Percentiles rank a stretch among this genome's conserved stretches.
Evolutionary conservation across 2,329 filamentous ascomycete genomes (phyloP).

Genomic region (Trematosphaeria pertusa): DNA sequence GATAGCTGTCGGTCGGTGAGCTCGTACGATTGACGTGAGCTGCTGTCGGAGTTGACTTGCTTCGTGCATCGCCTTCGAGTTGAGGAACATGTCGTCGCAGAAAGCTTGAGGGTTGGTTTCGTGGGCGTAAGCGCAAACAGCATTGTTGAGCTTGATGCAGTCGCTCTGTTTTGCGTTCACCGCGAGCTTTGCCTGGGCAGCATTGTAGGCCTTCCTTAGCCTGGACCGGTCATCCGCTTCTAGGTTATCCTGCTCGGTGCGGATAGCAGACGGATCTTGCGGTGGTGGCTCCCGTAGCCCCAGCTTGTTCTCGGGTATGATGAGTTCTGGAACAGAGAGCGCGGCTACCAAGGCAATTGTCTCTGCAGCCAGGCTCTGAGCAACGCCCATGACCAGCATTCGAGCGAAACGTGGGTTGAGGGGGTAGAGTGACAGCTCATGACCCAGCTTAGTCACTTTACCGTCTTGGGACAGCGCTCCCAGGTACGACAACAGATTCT

Average conservation of each 20-base stretch:
- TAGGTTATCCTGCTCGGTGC: conserved; percentile 70
- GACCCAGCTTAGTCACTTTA: conserved; percentile 79
- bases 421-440: conserved; percentile 86
- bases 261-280: conserved; percentile 54
- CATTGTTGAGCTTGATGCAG: conserved; percentile 87
- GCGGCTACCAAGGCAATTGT: conserved; percentile 88
- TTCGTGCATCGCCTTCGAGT: conserved; percentile 86
- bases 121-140: conserved; percentile 78
- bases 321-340: conserved; percentile 86
- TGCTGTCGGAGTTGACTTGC: conserved; percentile 82
- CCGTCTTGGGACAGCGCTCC: conserved; percentile 77
- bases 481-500: conserved; percentile 84
- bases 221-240: conserved; percentile 74
- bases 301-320: conserved; percentile 80
- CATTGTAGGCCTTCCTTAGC: conserved; percentile 69
- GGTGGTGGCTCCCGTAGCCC: conserved; percentile 63
- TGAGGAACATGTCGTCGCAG: conserved; percentile 84
- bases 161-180: conserved; percentile 81
- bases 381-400: conserved; percentile 87
- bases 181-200: conserved; percentile 78
- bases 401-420: conserved; percentile 89
- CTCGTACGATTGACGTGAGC: conserved; percentile 79
- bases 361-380: conserved; percentile 82
- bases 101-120: conserved; percentile 66
- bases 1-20: conserved; percentile 66